Percentiles rank a stretch among this genome's conserved stretches.
These are phyloP conservation scores for Clonostachys byssicola DNA, from an alignment of 2,329 filamentous ascomycete species.

Conservation along the genomic window DNA sequence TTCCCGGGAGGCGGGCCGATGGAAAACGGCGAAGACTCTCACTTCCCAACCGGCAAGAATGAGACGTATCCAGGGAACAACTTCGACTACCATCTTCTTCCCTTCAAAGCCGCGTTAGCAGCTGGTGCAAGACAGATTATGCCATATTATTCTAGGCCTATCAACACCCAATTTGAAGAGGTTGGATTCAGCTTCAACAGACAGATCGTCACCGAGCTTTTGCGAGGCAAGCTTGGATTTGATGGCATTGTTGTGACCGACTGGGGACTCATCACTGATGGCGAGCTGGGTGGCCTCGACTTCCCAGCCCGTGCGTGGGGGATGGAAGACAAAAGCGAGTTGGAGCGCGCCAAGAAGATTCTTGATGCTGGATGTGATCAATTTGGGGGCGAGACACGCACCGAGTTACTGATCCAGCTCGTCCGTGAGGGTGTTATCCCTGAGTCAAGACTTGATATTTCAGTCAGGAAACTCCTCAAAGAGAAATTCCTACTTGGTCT, in stretches of 20 bases:
- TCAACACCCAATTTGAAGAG: slow-evolving; percentile 38
- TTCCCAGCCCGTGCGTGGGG: slow-evolving; percentile 47
- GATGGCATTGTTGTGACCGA: slow-evolving; percentile 45
- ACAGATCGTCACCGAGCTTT: slow-evolving; percentile 41
- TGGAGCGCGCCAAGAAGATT: slow-evolving; percentile 34
- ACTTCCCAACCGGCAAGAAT: slow-evolving; percentile 48
- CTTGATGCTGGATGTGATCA: slow-evolving; percentile 48
- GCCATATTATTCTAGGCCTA: slow-evolving; percentile 44
- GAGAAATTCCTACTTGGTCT: slow-evolving; percentile 48
- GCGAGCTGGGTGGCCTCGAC: slow-evolving; percentile 30
- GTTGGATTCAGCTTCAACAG: slow-evolving; percentile 49
- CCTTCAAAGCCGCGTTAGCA: slow-evolving; percentile 44
- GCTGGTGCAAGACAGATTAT: slow-evolving; percentile 46
- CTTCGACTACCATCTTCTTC: slow-evolving; percentile 44
- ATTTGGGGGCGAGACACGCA: slow-evolving; percentile 42
- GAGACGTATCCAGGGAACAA: slow-evolving; percentile 44
- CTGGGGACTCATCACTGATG: slow-evolving; percentile 47
- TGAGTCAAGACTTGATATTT: slow-evolving; percentile 38
- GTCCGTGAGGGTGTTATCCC: slow-evolving; percentile 30
- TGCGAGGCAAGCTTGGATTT: slow-evolving; percentile 42
- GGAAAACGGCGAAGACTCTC: slow-evolving; percentile 44
- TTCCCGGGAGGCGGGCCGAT: slow-evolving; percentile 47
- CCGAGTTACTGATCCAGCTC: slow-evolving; percentile 42
- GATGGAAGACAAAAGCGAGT: slow-evolving; percentile 34
- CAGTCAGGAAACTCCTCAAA: slow-evolving; percentile 36